Conservation (phyloP, 768 basidiomycete genomes). For the Zangia roseola region DNA sequence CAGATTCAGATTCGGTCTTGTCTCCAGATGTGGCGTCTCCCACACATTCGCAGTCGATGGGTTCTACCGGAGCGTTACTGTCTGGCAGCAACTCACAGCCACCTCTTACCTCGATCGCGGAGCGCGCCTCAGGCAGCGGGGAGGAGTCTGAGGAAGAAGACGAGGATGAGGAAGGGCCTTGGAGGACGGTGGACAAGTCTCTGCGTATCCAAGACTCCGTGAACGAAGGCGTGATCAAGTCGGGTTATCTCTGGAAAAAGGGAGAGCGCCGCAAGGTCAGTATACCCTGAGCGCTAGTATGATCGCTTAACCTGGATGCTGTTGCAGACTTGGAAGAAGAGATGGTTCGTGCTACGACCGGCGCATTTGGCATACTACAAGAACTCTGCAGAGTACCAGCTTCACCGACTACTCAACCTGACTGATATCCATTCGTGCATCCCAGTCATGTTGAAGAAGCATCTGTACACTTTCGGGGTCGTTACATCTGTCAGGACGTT, state of each 20-base stretch:
- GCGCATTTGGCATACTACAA: constrained; percentile 97
- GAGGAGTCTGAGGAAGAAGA: constrained; percentile 81
- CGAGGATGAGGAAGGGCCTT: constrained; percentile 63
- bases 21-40: constrained; percentile 51
- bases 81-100: constrained; percentile 40
- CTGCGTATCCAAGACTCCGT: constrained; percentile 46
- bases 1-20: constrained; percentile 78
- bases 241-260: constrained; percentile 97
- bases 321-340: constrained; percentile 92
- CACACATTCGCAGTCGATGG: constrained; percentile 34
- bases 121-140: constrained; percentile 64
- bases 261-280: constrained; percentile 93
- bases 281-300: constrained; percentile 5
- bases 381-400: constrained; percentile 89
- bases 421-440: constrained; percentile 89
- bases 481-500: constrained; percentile 89
- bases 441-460: constrained; percentile 83
- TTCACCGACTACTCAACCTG: constrained; percentile 85
- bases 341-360: constrained; percentile 95
- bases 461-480: constrained; percentile 85
- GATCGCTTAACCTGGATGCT: constrained; percentile 5
- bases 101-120: constrained; percentile 75
- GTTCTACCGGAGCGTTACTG: constrained; percentile 29
- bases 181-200: constrained; percentile 52
- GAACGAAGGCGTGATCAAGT: constrained; percentile 77